Conservation (phyloP, 2,329 filamentous ascomycete genomes). For the Botryosphaeria dothidea region DNA sequence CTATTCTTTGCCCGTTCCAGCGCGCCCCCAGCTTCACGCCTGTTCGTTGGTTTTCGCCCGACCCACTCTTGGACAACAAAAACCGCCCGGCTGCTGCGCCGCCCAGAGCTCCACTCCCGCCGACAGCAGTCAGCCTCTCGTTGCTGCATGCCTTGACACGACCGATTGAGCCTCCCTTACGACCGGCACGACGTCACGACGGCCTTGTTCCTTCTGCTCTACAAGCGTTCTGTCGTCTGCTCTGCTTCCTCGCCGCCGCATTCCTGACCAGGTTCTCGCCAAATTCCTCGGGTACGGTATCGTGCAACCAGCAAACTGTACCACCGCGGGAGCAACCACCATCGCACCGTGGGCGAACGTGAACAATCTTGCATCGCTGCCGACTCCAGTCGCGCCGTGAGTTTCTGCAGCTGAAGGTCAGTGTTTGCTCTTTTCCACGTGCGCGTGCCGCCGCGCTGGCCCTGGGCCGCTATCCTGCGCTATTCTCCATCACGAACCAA, state of each 20-base stretch:
- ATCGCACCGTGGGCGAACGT: slow-evolving; percentile 23
- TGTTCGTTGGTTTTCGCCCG: slow-evolving; percentile 6
- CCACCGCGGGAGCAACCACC: slow-evolving; percentile 23
- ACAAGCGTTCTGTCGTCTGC: slow-evolving; percentile 36
- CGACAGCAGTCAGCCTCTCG: slow-evolving; percentile 11
- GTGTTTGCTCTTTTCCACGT: slow-evolving; percentile 32
- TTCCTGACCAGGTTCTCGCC: slow-evolving; percentile 23
- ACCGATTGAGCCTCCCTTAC: slow-evolving; percentile 38
- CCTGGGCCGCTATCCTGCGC: slow-evolving; percentile 30
- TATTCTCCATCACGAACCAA: slow-evolving; percentile 23
- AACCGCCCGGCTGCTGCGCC: slow-evolving; percentile 17
- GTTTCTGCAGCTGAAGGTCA: slow-evolving; percentile 15
- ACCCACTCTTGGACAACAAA: slow-evolving; percentile 17
- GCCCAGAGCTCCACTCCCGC: slow-evolving; percentile 14
- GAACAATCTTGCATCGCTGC: slow-evolving; percentile 14
- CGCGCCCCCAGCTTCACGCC: slow-evolving; percentile 17
- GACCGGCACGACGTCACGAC: slow-evolving; percentile 44
- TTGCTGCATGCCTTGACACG: slow-evolving; percentile 20
- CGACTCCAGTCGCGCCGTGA: slow-evolving; percentile 19
- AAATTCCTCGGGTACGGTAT: slow-evolving; percentile 25
- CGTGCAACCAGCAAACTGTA: slow-evolving; percentile 28
- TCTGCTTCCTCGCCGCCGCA: slow-evolving; percentile 21
- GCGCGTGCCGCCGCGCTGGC: slow-evolving; percentile 28
- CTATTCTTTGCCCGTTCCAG: slow-evolving; percentile 16
- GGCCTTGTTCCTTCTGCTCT: slow-evolving; percentile 41